These are phyloP conservation scores for Pelargonium citronellum DNA, from an alignment of 441 rosid species.

Conservation along the genomic window DNA sequence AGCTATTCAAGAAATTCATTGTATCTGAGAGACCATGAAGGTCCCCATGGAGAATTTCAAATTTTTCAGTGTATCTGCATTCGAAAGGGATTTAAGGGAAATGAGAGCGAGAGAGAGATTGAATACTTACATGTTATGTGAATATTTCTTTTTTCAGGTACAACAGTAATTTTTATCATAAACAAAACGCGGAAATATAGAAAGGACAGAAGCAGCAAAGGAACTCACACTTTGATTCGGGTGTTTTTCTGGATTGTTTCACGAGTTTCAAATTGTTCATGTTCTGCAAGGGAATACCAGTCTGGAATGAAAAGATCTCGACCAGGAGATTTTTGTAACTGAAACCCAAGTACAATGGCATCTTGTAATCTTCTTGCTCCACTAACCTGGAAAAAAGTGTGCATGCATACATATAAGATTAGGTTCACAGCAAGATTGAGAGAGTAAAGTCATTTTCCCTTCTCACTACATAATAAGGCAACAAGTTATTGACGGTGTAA, in stretches of 20 bases:
- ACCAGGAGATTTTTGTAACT: constrained; percentile 86
- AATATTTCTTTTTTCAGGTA: neutral
- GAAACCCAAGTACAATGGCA: constrained; percentile 95
- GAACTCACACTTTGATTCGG: constrained; percentile 2
- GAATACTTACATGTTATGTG: neutral
- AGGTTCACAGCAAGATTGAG: neutral
- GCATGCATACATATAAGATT: neutral
- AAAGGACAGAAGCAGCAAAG: neutral
- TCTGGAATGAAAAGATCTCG: constrained; percentile 94
- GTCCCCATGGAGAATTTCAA: constrained; percentile 91
- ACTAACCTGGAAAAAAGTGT: constrained; percentile 50
- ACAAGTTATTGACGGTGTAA: neutral
- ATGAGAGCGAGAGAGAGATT: neutral
- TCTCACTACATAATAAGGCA: neutral
- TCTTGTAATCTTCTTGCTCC: constrained; percentile 98
- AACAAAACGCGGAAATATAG: neutral
- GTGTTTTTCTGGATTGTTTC: constrained; percentile 5
- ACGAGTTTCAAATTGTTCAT: constrained; percentile 38
- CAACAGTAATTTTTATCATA: constrained; percentile 12
- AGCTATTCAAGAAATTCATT: constrained; percentile 67
- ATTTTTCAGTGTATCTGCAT: constrained; percentile 56
- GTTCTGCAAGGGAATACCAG: constrained; percentile 95
- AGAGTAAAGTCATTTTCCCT: neutral
- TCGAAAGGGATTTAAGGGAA: constrained; percentile 21
- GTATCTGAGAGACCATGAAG: constrained; percentile 84